These are phyloP conservation scores for Mrakia hoshinonis DNA, from an alignment of 768 basidiomycete genomes.

Conservation along the genomic window DNA sequence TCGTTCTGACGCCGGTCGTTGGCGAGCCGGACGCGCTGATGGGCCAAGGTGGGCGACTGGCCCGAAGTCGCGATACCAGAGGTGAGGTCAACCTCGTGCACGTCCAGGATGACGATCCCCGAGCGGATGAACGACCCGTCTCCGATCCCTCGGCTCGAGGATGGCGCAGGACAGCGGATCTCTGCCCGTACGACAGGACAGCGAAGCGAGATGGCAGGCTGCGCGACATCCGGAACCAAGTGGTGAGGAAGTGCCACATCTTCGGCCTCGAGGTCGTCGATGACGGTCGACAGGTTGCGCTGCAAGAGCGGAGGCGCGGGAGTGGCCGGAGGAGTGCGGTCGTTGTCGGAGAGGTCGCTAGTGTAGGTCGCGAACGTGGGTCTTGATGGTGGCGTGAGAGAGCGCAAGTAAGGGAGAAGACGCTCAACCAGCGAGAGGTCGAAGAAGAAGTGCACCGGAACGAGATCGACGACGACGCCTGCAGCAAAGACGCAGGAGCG, in stretches of 20 bases:
- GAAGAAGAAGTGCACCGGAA: slow-evolving; percentile 58
- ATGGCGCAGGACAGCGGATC: slow-evolving; percentile 58
- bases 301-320: slow-evolving; percentile 31
- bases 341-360: slow-evolving; percentile 37
- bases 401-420: slow-evolving; percentile 48
- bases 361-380: neutral
- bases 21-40: neutral
- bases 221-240: slow-evolving; percentile 29
- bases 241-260: slow-evolving; percentile 2
- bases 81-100: neutral
- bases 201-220: slow-evolving; percentile 10
- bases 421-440: slow-evolving; percentile 49
- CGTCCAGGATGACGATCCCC: slow-evolving; percentile 21
- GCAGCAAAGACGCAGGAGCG: neutral
- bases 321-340: slow-evolving; percentile 45
- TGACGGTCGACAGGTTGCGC: neutral
- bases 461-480: slow-evolving; percentile 2
- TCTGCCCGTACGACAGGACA: slow-evolving; percentile 59
- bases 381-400: slow-evolving; percentile 38
- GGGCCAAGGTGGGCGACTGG: neutral
- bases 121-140: slow-evolving; percentile 21
- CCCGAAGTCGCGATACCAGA: neutral
- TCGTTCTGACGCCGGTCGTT: neutral
- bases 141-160: slow-evolving; percentile 36
- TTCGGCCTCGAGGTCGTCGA: slow-evolving; percentile 17